Evolutionary conservation across 495 filamentous ascomycete genomes (phyloP).

Genomic region (Hypoxylon perforatum): DNA sequence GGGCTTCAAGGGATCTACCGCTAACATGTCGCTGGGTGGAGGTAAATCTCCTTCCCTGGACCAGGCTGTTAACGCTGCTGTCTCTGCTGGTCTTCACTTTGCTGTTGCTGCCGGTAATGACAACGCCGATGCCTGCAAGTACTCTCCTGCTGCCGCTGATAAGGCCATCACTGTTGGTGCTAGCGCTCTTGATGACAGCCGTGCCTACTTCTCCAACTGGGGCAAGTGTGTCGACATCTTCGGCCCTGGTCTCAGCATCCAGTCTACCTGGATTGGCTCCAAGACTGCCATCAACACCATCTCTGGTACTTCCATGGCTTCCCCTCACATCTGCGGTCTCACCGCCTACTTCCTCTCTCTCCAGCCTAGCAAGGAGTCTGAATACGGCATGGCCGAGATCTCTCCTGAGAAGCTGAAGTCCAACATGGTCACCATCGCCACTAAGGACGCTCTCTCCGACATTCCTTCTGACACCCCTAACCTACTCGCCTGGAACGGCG

Average conservation of each 20-base stretch:
- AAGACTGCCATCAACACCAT: conserved; percentile 96
- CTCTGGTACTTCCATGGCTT: conserved; percentile 99
- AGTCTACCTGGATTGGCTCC: conserved; percentile 97
- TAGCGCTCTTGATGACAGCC: conserved; percentile 90
- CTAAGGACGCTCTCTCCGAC: conserved; percentile 79
- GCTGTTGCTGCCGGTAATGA: conserved; percentile 98
- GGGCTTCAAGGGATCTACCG: conserved; percentile 97
- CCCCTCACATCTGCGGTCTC: conserved; percentile 95
- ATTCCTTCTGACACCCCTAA: conserved; percentile 85
- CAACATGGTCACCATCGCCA: conserved; percentile 85
- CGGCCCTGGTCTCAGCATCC: conserved; percentile 95
- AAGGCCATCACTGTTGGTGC: conserved; percentile 97
- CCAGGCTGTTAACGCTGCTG: conserved; percentile 91
- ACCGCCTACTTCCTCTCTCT: conserved; percentile 98
- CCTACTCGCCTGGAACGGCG: conserved; percentile 98
- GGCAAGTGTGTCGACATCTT: conserved; percentile 99
- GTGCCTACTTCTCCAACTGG: conserved; percentile 99
- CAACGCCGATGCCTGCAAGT: conserved; percentile 98
- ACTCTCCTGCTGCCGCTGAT: conserved; percentile 94
- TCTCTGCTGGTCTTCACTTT: conserved; percentile 91
- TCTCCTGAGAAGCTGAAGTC: conserved; percentile 95
- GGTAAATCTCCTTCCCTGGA: conserved; percentile 93
- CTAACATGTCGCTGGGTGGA: conserved; percentile 99
- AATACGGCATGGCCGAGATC: conserved; percentile 86
- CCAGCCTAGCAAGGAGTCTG: conserved; percentile 87